Conservation (phyloP, 441 rosid species). For the Mallotus japonicus region DNA sequence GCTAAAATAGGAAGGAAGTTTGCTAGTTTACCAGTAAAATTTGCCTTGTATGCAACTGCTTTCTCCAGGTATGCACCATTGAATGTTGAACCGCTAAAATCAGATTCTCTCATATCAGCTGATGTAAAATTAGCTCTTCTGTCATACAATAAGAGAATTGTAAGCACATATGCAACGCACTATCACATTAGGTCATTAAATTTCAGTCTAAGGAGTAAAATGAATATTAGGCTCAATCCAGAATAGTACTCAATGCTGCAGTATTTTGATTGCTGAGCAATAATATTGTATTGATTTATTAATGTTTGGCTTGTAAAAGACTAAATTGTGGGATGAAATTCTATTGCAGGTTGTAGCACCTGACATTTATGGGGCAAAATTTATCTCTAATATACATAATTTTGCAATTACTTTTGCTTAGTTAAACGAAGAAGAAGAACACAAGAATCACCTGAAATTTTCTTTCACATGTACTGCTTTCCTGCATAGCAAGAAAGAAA, state of each 20-base stretch:
- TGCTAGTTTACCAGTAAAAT: constrained; percentile 59
- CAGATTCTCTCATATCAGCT: constrained; percentile 93
- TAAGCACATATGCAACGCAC: constrained; percentile 7
- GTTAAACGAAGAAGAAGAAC: not conserved
- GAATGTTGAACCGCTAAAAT: constrained; percentile 90
- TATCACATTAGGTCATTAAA: not conserved
- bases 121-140: constrained; percentile 96
- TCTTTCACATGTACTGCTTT: constrained; percentile 81
- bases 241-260: not conserved
- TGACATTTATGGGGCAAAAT: not conserved
- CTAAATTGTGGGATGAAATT: not conserved
- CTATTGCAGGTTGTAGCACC: too few species aligned
- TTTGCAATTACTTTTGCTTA: not conserved
- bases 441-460: constrained; percentile 61
- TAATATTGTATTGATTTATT: not conserved
- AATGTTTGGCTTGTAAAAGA: not conserved
- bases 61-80: constrained; percentile 94
- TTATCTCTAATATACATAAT: not conserved
- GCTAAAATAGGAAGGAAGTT: not conserved
- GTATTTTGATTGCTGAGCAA: not conserved
- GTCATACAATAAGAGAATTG: constrained; percentile 32
- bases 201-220: not conserved
- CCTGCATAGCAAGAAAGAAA: constrained; percentile 43
- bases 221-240: not conserved
- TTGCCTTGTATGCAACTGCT: constrained; percentile 92